Base-by-base conservation (phyloP, 2,329 filamentous ascomycete species). In the Coniochaeta sp. region DNA sequence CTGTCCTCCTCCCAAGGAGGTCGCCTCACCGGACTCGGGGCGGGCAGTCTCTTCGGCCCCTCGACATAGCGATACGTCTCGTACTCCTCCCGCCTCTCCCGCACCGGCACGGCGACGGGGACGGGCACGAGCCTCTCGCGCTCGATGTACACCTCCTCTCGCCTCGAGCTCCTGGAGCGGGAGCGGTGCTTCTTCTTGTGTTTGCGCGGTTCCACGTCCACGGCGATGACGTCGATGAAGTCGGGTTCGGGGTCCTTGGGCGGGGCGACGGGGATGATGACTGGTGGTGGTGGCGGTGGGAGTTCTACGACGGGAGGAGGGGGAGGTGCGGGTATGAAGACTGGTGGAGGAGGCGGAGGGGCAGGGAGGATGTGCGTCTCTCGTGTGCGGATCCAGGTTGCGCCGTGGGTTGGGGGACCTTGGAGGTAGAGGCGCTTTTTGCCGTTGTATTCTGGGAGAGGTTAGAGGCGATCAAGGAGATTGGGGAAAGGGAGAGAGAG, bases 31-130 rank as follows among this genome's bases (percentile, higher is more conserved):
- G 55, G 51, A 9, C 60, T 57, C 38, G 66, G 65, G 55, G 70
- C 57, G 45, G 56, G 63, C 1, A 63, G 63, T 27, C 66, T 64
- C 49, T 72, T 66, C 24, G 75, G 71, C 0, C 72, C 75, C 53
- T 80, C 75, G 48, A 81, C 70, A 57, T 80, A 79, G 6, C 78
- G 74, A 58, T 69, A 81, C 27, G 75, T 75, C 32, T 78, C 76
- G 55, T 72, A 73, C 54, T 70, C 64, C 13, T 62, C 63, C 48
- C 65, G 67, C 27, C 38, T 42, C 38, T 42, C 38, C 38, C 38
- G 22, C 10, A 42, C 38, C 8, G 38, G 38, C 20, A 42, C 35
- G 14, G 18, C 16, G 16, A 71, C 68, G 1, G 68, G 70, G 6
- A 73, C 68, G 16, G 70, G 73, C 2, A 75, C 67, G 7, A 75